These are phyloP conservation scores for Kluyveromyces starmeri DNA, from an alignment of 805 yeast species.

Conservation along the genomic window DNA sequence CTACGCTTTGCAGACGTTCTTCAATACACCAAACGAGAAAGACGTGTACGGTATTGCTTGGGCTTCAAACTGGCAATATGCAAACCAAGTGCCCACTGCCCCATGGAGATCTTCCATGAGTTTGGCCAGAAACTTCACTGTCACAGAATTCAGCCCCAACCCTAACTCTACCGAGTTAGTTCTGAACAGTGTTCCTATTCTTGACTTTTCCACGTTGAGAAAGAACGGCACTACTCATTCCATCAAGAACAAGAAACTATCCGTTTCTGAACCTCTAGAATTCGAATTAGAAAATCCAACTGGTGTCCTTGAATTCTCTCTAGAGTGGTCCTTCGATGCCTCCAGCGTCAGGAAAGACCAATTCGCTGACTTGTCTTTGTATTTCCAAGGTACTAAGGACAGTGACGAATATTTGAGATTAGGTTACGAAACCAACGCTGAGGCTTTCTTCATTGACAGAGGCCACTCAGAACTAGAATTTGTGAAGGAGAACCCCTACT, in stretches of 20 bases:
- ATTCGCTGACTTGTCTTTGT: slow-evolving; percentile 15
- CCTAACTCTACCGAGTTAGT: slow-evolving; percentile 17
- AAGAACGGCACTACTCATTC: slow-evolving; percentile 5
- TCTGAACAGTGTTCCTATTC: slow-evolving; percentile 22
- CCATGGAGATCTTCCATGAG: slow-evolving; percentile 33
- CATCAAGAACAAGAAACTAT: slow-evolving; percentile 5
- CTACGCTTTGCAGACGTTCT: slow-evolving; percentile 33
- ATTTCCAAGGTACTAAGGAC: slow-evolving; percentile 13
- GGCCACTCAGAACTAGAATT: slow-evolving; percentile 17
- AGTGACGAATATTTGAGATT: slow-evolving; percentile 17
- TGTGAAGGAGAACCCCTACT: slow-evolving; percentile 20
- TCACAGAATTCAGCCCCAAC: slow-evolving; percentile 21
- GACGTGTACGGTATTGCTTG: slow-evolving; percentile 33
- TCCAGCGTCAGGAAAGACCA: slow-evolving; percentile 6
- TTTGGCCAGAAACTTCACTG: slow-evolving; percentile 24
- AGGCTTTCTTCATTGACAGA: slow-evolving; percentile 24
- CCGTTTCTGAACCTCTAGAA: slow-evolving; percentile 1
- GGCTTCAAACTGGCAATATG: slow-evolving; percentile 38
- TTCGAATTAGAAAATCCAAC: slow-evolving; percentile 9
- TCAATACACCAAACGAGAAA: slow-evolving; percentile 19
- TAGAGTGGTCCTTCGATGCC: slow-evolving; percentile 16
- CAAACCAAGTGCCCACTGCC: slow-evolving; percentile 29
- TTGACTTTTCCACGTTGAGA: slow-evolving; percentile 7
- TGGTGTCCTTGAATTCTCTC: slow-evolving; percentile 22
- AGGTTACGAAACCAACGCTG: slow-evolving; percentile 21